phyloP scores from a whole-genome alignment of 441 rosid genomes.

The Biscutella laevigata region DNA sequence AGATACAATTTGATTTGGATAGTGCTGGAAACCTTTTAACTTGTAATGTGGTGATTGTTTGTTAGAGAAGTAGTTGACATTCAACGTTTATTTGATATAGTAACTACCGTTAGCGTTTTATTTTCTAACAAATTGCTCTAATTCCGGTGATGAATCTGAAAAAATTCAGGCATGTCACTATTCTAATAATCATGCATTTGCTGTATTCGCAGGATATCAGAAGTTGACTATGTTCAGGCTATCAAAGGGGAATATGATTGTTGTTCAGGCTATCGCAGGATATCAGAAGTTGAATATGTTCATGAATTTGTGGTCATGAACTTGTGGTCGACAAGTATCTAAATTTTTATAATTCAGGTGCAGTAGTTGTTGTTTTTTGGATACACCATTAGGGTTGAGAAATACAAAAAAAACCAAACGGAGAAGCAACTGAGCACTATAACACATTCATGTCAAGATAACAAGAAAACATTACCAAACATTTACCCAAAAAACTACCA shows the following conservation, averaged over 20 bases:
- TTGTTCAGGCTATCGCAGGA: too few species aligned
- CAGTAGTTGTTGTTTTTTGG: too few species aligned
- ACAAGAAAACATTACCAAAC: too few species aligned
- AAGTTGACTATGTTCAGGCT: constrained; percentile 38
- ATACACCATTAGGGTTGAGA: too few species aligned
- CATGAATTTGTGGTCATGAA: too few species aligned
- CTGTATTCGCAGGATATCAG: constrained; percentile 38
- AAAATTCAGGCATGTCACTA: neutral
- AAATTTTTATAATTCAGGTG: too few species aligned
- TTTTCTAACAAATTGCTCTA: constrained; percentile 1
- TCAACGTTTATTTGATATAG: constrained; percentile 1
- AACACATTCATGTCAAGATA: too few species aligned
- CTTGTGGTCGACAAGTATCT: too few species aligned
- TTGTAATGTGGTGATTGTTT: constrained; percentile 6
- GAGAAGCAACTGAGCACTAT: too few species aligned
- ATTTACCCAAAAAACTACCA: too few species aligned
- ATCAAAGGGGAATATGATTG: constrained; percentile 48
- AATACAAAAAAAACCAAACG: too few species aligned
- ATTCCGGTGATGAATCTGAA: constrained; percentile 2
- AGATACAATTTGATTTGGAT: neutral
- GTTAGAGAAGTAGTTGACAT: constrained; percentile 33
- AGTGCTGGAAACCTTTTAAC: neutral
- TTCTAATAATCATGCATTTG: neutral
- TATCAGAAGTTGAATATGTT: too few species aligned
- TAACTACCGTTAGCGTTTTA: constrained; percentile 2